Base-by-base conservation (phyloP, 768 basidiomycete species). In the Calvatia gigantea region DNA sequence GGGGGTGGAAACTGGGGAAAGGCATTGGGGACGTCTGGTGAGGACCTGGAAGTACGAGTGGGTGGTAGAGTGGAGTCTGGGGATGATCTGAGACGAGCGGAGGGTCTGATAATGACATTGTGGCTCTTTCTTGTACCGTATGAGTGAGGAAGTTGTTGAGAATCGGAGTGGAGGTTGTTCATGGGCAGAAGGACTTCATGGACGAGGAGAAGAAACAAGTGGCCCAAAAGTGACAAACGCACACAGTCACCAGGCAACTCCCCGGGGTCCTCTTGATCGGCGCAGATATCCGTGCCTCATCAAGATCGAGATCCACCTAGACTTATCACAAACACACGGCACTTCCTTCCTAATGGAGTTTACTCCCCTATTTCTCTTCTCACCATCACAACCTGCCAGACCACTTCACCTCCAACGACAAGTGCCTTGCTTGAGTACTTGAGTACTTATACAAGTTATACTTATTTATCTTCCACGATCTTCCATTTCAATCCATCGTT, bases 111-210 rank as follows among this genome's bases (percentile, higher is more conserved):
- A 59, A 73, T 25, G 48, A 80, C 72, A 56, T 81, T 80, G 42
- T 79, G 77, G 57, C 80, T 77, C 32, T 77, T 81, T 47, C 82
- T 72, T 15, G 82, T 84, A 59, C 76, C 77, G 74, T 85, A 82
- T 58, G 70, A 67, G 68, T 75, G 75, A 15, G 66, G 60, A n/a
- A 56, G 57, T 32, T 65, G 42, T 38, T 56, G 60, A 43, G 51
- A 32, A 58, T 54, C 56, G 7, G 52, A 35, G 15, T 32, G 55
- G 54, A 51, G 48, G 59, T 39, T 53, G 63, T 63, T 67, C 66
- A 68, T 60, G 56, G 31, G 60, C 45, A 56, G 41, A 57, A 53
- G 58, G 48, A 58, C 23, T 54, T 49, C 50, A 63, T 58, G 56
- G 62, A 63, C 58, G 61, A 59, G 60, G 61, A 61, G 56, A 63